Base-by-base conservation (phyloP, 306 rosid genomes). In the Trifolium dubium region DNA sequence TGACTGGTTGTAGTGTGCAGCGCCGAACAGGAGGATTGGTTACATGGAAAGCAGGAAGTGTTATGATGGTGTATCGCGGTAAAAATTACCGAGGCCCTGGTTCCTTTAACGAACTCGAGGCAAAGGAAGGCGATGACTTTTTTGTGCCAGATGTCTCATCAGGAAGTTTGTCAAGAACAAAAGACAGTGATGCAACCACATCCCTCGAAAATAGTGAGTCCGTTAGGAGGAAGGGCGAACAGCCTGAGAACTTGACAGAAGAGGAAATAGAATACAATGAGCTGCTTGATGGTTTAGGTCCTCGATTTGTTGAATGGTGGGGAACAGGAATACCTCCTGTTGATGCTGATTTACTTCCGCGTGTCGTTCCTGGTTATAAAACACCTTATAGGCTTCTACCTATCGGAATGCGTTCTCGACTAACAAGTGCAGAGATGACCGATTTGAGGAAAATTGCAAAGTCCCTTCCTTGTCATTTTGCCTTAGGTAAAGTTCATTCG, bases 271-370 rank as follows among this genome's bases (percentile, higher is more conserved):
- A 92, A 65, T 95, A 87, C 80, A 87, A 87, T 74, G 88, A 78
- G 35, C 83, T 95, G 59, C 82, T 95, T 67, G 96, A 87, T 86
- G 89, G 84, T 63, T 88, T 95, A 71, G 99, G 99, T 67, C 97
- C 99, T 64, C 99, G 99, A 75, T 95, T 95, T 79, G 89, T 79
- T 64, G 98, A 79, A 83, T 95, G 96, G 95, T 95, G 99, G 99
- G 97, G 99, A 30, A 95, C 89, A 2, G 98, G 99, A 77, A 67
- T 95, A 75, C 90, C 92, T 81, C 99, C 99, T 12, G 86, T 95
- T 71, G 97, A 95, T 87, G 98, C 99, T 6, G 99, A 95, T 85
- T 82, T 84, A 71, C 96, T 95, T 78, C 96, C 97, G 31, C 88
- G 81, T 37, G 84, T 54, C 39, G 68, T 95, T 67, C 97, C 98